These are phyloP conservation scores for Phytophthora citrophthora DNA, from an alignment of 352 stramenopile species.

Conservation along the genomic window DNA sequence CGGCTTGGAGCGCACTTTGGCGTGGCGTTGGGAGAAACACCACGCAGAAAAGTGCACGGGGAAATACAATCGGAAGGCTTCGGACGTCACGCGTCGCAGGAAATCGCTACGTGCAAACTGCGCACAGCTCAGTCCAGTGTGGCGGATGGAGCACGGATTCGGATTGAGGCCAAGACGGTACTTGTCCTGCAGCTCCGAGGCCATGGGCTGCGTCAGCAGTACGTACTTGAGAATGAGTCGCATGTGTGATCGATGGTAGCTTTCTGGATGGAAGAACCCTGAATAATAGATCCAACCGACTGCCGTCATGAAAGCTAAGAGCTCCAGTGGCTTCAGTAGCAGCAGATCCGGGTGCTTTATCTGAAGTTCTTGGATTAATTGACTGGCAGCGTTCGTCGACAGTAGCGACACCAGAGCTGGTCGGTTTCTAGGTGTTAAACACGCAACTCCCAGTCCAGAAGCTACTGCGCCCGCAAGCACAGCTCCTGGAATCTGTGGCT, in stretches of 20 bases:
- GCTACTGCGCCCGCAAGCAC: slow-evolving; percentile 39
- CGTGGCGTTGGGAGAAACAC: slow-evolving; percentile 50
- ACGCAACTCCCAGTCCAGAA: slow-evolving; percentile 39
- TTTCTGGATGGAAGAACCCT: slow-evolving; percentile 63
- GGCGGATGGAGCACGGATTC: slow-evolving; percentile 52
- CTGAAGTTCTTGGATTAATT: slow-evolving; percentile 37
- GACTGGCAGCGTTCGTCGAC: slow-evolving; percentile 53
- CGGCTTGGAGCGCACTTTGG: slow-evolving; percentile 45
- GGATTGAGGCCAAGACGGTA: slow-evolving; percentile 57
- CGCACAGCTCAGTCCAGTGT: slow-evolving; percentile 45
- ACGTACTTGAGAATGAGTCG: slow-evolving; percentile 70
- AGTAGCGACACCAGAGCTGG: slow-evolving; percentile 61
- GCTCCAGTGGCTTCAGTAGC: slow-evolving; percentile 45
- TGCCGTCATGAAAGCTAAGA: slow-evolving; percentile 55
- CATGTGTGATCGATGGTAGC: slow-evolving; percentile 62
- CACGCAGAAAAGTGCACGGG: slow-evolving; percentile 66
- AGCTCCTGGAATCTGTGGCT: not conserved
- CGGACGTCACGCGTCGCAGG: slow-evolving; percentile 38
- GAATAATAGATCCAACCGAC: slow-evolving; percentile 72
- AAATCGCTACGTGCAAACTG: slow-evolving; percentile 53
- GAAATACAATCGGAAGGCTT: slow-evolving; percentile 57
- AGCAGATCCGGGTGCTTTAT: slow-evolving; percentile 40
- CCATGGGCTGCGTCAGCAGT: slow-evolving; percentile 41
- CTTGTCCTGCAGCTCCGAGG: slow-evolving; percentile 41
- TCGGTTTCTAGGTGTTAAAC: slow-evolving; percentile 41